Evolutionary conservation across 2,329 filamentous ascomycete genomes (phyloP).

Genomic region (Cephalotrichum gorgonifer): DNA sequence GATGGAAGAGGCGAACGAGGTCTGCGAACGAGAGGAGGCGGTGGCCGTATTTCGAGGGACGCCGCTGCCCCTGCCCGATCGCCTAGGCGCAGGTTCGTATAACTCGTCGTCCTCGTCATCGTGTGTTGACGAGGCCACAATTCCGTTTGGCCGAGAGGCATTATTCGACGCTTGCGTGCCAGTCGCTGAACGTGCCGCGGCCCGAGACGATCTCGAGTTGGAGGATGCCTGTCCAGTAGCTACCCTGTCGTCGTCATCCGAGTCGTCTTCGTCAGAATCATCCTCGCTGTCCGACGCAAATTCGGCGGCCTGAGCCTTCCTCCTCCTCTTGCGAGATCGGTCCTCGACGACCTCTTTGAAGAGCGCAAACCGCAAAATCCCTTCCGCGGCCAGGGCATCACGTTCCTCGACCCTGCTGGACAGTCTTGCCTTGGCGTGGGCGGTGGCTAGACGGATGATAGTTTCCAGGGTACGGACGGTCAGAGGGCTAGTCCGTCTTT

Average conservation of each 20-base stretch:
- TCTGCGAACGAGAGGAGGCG: conserved; percentile 28
- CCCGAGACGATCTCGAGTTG: neutral
- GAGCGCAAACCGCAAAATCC: conserved; percentile 83
- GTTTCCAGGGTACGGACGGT: conserved; percentile 96
- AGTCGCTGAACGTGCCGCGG: neutral
- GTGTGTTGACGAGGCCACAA: conserved; percentile 11
- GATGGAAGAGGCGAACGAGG: conserved; percentile 69
- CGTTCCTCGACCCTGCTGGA: conserved; percentile 82
- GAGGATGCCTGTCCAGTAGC: neutral
- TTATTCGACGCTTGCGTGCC: neutral
- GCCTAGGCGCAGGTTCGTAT: conserved; percentile 24
- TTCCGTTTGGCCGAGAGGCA: neutral
- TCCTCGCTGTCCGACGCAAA: conserved; percentile 49
- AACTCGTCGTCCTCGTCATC: conserved; percentile 35
- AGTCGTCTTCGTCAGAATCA: conserved; percentile 51
- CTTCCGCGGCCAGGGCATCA: conserved; percentile 79
- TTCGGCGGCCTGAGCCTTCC: conserved; percentile 53
- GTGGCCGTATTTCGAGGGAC: neutral
- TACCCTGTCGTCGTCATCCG: conserved; percentile 21
- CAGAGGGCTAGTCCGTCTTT: conserved; percentile 86
- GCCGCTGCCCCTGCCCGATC: conserved; percentile 11
- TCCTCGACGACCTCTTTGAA: conserved; percentile 89
- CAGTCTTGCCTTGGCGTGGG: conserved; percentile 85
- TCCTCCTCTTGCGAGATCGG: conserved; percentile 74
- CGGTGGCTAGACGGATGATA: conserved; percentile 92